Evolutionary conservation across 2,329 filamentous ascomycete species (phyloP), one percentile per base, ranked within the genome.

Genomic region (Ophiostoma tasmaniense): DNA sequence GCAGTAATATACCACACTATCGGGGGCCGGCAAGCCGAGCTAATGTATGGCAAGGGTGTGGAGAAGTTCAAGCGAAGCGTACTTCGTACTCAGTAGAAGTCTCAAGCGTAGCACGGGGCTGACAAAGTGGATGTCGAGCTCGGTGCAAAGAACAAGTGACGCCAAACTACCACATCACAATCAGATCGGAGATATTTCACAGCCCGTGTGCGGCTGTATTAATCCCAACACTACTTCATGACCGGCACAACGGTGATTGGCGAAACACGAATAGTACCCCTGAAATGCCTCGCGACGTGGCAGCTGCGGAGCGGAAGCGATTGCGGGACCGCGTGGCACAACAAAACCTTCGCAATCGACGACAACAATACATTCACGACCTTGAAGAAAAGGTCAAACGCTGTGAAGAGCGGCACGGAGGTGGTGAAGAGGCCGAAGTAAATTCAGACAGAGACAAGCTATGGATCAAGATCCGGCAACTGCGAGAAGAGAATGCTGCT

Each of bases 271-370:
- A 13, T 3, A 33, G 4, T 10, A 35, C 1, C 14, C 59, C 59
- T 37, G 33, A 20, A 6, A 64, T 64, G 13, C 66, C n/a, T 10
- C 37, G 25, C 28, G 39, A 66, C 13, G 28, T n/a, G 22, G 66
- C 42, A 1, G 69, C 69, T 2, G 66, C 66, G 6, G 66, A 68
- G n/a, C 50, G 64, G 7, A 70, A 68, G 30, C 69, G 69, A 22
- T 52, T 66, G 17, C 66, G 69, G n/a, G 69, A 70, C 30, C 66
- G 69, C 17, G 66, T 70, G 4, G 69, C 69, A 11, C 62, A 68
- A 66, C 66, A 70, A 30, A 70, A 68, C 52, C 69, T 70, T 20
- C 66, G 69, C 39, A 66, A 68, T 62, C 67, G 67, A 14, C 50
- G 69, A 22, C 67, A 68, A n/a, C 62, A 64, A 35, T 52, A 68